phyloP scores from a whole-genome alignment of 306 rosid species.

The Quercus wislizeni region DNA sequence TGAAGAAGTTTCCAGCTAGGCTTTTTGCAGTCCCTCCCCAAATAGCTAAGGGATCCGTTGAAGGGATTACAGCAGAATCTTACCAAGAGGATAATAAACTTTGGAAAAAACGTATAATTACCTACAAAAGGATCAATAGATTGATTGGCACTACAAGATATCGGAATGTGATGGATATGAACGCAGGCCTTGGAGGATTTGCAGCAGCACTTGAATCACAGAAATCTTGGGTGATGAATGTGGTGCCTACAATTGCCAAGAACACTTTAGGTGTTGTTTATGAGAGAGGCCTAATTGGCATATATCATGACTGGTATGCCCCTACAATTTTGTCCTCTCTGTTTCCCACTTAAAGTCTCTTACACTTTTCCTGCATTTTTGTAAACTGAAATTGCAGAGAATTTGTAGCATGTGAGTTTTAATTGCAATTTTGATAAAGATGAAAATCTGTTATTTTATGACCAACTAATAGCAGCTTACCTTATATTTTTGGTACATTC shows the following conservation, averaged over 20 bases:
- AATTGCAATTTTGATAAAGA: background rate
- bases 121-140: constrained; percentile 66
- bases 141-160: constrained; percentile 73
- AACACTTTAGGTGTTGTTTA: constrained; percentile 82
- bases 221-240: constrained; percentile 97
- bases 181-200: constrained; percentile 97
- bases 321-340: constrained; percentile 4
- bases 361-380: background rate
- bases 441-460: background rate
- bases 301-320: constrained; percentile 92
- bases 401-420: background rate
- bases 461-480: background rate
- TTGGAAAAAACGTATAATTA: constrained; percentile 71
- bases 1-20: constrained; percentile 85
- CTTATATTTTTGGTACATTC: background rate
- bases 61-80: constrained; percentile 67
- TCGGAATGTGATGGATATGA: constrained; percentile 96
- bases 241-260: constrained; percentile 72
- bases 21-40: constrained; percentile 83
- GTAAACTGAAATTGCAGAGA: background rate
- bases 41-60: constrained; percentile 56
- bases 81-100: constrained; percentile 78
- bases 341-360: background rate
- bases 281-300: constrained; percentile 96
- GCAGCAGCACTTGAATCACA: constrained; percentile 82